Evolutionary conservation across 192 early-diverging fungal genomes (phyloP).

Genomic region (Coemansia sp.): DNA sequence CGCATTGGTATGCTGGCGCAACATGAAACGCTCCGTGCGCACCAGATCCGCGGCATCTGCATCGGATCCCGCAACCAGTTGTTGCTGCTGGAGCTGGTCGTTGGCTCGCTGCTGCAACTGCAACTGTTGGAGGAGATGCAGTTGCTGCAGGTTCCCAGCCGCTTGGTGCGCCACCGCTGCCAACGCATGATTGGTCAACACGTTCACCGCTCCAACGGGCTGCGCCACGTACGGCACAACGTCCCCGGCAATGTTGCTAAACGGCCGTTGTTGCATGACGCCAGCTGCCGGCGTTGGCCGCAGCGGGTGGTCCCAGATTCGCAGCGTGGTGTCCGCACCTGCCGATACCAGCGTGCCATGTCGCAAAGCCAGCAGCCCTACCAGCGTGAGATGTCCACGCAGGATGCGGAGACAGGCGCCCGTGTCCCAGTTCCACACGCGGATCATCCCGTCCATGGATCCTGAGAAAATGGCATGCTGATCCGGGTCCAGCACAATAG

Average conservation of each 20-base stretch:
- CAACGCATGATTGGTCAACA: conserved; percentile 21
- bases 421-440: conserved; percentile 88
- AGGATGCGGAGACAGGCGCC: conserved; percentile 76
- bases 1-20: conserved; percentile 67
- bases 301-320: conserved; percentile 84
- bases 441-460: conserved; percentile 89
- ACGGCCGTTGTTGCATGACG: conserved; percentile 19
- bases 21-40: conserved; percentile 60
- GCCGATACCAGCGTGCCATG: conserved; percentile 88
- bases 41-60: conserved; percentile 17
- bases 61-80: conserved; percentile 6
- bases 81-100: conserved; percentile 45
- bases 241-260: conserved; percentile 48
- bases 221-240: conserved; percentile 5
- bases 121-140: conserved; percentile 41
- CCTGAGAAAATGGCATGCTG: conserved; percentile 85
- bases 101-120: conserved; percentile 51
- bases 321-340: conserved; percentile 89
- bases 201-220: not conserved
- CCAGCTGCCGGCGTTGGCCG: conserved; percentile 7
- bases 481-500: conserved; percentile 84
- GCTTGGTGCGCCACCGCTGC: conserved; percentile 20
- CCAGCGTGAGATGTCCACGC: conserved; percentile 90
- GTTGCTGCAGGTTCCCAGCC: conserved; percentile 37
- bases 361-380: conserved; percentile 87